phyloP scores from a whole-genome alignment of 257 asterid species.

The Solanum raphanifolium region DNA sequence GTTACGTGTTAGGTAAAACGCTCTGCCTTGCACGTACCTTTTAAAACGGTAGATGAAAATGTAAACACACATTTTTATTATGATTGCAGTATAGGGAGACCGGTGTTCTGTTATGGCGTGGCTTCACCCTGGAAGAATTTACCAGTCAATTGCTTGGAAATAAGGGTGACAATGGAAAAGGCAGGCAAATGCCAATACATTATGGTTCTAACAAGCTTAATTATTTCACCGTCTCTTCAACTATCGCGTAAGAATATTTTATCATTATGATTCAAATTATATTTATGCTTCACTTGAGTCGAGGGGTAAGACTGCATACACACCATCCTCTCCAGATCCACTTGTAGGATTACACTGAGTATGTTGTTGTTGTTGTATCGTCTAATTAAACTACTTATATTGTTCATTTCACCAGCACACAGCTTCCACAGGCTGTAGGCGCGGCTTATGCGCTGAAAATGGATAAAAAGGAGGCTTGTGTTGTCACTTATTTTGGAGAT shows the following conservation, averaged over 20 bases:
- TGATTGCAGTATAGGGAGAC: slow-evolving; percentile 65
- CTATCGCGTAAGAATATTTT: slow-evolving; percentile 52
- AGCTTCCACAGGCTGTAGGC: slow-evolving; percentile 96
- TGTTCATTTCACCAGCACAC: slow-evolving; percentile 45
- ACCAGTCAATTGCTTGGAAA: slow-evolving; percentile 71
- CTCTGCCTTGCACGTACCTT: background rate
- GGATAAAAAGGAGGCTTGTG: slow-evolving; percentile 80
- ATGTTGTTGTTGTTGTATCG: too few relatives aligned
- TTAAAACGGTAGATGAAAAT: background rate
- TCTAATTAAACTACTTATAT: background rate
- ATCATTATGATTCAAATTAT: background rate
- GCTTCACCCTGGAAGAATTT: slow-evolving; percentile 65
- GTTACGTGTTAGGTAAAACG: background rate
- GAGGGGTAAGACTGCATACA: too few relatives aligned
- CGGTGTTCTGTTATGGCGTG: slow-evolving; percentile 86
- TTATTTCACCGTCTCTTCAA: slow-evolving; percentile 65
- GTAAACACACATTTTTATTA: background rate
- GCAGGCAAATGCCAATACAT: slow-evolving; percentile 95
- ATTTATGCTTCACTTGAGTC: too few relatives aligned
- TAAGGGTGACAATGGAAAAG: slow-evolving; percentile 61
- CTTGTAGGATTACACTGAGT: too few relatives aligned
- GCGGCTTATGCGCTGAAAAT: slow-evolving; percentile 84
- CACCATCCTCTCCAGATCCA: too few relatives aligned
- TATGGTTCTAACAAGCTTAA: slow-evolving; percentile 70
- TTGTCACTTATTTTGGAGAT: slow-evolving; percentile 65